Evolutionary conservation across 805 yeast genomes (phyloP).

Genomic region (Ogataea thermomethanolica): DNA sequence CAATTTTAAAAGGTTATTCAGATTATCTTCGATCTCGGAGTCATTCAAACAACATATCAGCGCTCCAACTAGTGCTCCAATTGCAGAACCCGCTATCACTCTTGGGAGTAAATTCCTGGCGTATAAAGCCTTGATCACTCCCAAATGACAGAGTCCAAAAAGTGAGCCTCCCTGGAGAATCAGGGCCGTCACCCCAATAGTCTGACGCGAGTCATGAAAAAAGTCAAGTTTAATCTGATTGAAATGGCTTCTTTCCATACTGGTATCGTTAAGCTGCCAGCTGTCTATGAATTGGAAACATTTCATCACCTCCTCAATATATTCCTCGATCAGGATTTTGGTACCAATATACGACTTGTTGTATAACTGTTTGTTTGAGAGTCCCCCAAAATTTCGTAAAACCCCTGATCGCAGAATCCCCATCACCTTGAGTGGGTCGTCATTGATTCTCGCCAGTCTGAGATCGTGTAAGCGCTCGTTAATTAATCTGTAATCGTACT

Average conservation of each 20-base stretch:
- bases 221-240: conserved; percentile 65
- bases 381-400: conserved; percentile 87
- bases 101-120: conserved; percentile 74
- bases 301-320: conserved; percentile 68
- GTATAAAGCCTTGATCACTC: conserved; percentile 83
- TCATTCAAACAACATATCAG: conserved; percentile 72
- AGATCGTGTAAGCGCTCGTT: conserved; percentile 66
- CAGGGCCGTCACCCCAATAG: conserved; percentile 87
- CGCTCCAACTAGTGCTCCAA: conserved; percentile 91
- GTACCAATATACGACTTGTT: conserved; percentile 86
- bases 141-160: conserved; percentile 91
- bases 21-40: conserved; percentile 50
- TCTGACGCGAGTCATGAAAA: conserved; percentile 81
- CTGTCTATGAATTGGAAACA: conserved; percentile 62
- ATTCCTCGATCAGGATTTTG: conserved; percentile 82
- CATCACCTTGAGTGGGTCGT: conserved; percentile 56
- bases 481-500: conserved; percentile 81
- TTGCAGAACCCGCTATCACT: conserved; percentile 86
- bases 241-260: conserved; percentile 37
- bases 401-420: conserved; percentile 77
- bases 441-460: conserved; percentile 54
- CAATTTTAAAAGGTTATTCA: conserved; percentile 48
- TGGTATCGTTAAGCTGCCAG: conserved; percentile 30
- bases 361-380: conserved; percentile 73
- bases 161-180: conserved; percentile 92